Evolutionary conservation across 78 protist genomes (phyloP), one percentile per base, ranked within the genome.

Genomic region (Chrysochromulina parva): DNA sequence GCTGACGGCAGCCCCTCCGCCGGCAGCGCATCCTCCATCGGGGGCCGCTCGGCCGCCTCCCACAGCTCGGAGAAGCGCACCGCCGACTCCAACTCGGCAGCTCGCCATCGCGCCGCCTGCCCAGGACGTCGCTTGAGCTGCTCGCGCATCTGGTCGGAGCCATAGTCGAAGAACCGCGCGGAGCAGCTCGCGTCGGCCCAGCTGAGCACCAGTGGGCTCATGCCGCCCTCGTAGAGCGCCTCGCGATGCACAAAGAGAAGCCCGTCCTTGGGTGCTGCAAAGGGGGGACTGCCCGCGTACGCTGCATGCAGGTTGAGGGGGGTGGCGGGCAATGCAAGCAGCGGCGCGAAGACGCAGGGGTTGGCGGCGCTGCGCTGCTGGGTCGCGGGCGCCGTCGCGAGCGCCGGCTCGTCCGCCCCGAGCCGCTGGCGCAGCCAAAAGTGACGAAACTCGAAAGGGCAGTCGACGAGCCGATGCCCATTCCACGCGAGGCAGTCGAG

Each of bases 121-220:
- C 4, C 50, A 14, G 78, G 78, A 2, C 3, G 50, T 6, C 10
- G 24, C 78, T 10, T 14, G 17, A 69, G 50, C 6, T 3, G 50
- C 14, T 3, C 10, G 2, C 13, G 16, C 84, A 48, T 48, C 84
- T 47, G 16, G n/a, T 1, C 84, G 28, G 84, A 48, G 52, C 57
- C 84, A 55, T 74, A 74, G n/a, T 74, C 57, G 55, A 48, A 74
- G n/a, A 74, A 74, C 57, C 84, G 84, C 55, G 52, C 16, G 57
- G 84, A 74, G 84, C 84, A 74, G 26, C 1, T 14, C 55, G 57
- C 53, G 55, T 74, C 84, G n/a, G 80, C 3, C 84, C 84, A 74
- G 55, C 3, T 10, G n/a, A 74, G 84, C 55, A 48, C 28, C 17
- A 74, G 55, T 26, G 84, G 84, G 20, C 5, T 48, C 26, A 55